A percentile compares a stretch with the other conserved stretches of the same genome.
Evolutionary conservation across 257 asterid species (phyloP).

Genomic region (Solanum okadae): DNA sequence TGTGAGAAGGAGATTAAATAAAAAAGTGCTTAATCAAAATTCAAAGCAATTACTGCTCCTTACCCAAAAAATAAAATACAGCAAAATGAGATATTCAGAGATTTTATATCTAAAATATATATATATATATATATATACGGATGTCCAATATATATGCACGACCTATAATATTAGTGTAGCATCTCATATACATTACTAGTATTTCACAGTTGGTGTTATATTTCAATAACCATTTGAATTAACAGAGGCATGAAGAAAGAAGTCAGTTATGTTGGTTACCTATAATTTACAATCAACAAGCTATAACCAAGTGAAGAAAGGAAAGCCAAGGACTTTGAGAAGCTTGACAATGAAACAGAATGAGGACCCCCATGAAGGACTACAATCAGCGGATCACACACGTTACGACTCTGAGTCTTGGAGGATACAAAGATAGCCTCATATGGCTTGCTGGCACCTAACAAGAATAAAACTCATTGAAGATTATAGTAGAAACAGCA

Average conservation of each 20-base stretch:
- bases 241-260: background rate
- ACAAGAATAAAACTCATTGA: background rate
- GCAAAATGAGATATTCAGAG: background rate
- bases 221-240: background rate
- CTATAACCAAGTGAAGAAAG: conserved; percentile 78
- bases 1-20: conserved; percentile 7
- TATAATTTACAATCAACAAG: conserved; percentile 85
- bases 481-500: background rate
- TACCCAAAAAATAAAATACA: background rate
- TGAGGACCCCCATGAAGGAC: conserved; percentile 97
- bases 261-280: conserved; percentile 30
- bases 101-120: background rate
- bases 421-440: conserved; percentile 91
- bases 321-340: conserved; percentile 74
- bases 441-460: conserved; percentile 80
- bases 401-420: conserved; percentile 36
- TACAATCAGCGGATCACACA: conserved; percentile 57
- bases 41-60: background rate
- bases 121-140: background rate
- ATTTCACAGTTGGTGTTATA: background rate
- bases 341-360: conserved; percentile 51
- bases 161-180: background rate
- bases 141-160: background rate
- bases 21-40: background rate
- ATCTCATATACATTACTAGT: background rate